phyloP scores from a whole-genome alignment of 225 moss, liverwort and hornwort genomes.

The Thuidium tamariscinum region DNA sequence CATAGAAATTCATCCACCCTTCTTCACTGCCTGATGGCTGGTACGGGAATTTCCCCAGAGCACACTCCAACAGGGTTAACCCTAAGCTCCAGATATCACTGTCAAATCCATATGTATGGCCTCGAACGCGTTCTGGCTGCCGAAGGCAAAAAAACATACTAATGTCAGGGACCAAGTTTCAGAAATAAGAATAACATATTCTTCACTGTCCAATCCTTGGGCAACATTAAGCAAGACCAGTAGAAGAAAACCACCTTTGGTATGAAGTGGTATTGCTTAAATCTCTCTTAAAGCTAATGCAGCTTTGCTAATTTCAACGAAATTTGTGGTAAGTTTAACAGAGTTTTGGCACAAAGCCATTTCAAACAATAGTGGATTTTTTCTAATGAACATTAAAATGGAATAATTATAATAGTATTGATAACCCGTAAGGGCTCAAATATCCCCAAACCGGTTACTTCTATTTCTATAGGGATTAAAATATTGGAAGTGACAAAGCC shows the following conservation, averaged over 20 bases:
- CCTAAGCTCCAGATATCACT: conserved; percentile 99
- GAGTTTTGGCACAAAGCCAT: background rate
- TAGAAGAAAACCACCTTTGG: background rate
- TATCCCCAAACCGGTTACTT: background rate
- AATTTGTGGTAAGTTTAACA: background rate
- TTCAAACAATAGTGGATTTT: background rate
- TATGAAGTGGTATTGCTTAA: background rate
- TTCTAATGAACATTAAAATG: background rate
- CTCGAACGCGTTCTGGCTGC: conserved; percentile 91
- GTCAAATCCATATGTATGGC: conserved; percentile 76
- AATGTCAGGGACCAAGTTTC: background rate
- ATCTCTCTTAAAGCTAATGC: too few species aligned
- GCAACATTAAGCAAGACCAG: background rate
- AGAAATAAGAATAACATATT: background rate
- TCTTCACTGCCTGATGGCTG: conserved; percentile 83
- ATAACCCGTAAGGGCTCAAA: background rate
- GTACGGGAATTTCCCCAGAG: conserved; percentile 83
- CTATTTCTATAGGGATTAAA: background rate
- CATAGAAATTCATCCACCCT: conserved; percentile 92
- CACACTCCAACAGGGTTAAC: conserved; percentile 85
- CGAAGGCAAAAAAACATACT: background rate
- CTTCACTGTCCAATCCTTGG: background rate
- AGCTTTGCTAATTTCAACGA: background rate
- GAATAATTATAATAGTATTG: too few species aligned
- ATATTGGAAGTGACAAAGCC: background rate